Evolutionary conservation across 2,329 filamentous ascomycete genomes (phyloP).

Genomic region (Leptographium procerum): DNA sequence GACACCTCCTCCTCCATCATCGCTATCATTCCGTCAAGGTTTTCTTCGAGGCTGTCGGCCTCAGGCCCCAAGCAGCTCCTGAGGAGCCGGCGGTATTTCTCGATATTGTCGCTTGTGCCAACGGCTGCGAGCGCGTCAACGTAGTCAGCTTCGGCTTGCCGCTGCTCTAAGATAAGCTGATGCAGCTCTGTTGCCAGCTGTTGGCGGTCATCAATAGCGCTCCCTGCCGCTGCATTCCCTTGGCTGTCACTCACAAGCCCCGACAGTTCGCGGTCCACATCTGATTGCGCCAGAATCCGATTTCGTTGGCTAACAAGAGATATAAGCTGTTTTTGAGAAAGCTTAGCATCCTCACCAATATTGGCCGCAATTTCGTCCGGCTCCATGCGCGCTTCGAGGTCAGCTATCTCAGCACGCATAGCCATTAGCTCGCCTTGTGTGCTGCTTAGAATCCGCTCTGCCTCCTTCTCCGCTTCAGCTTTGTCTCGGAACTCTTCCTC

Average conservation of each 20-base stretch:
- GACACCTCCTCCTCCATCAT: slow-evolving; percentile 53
- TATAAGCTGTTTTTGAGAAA: slow-evolving; percentile 25
- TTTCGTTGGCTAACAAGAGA: slow-evolving; percentile 34
- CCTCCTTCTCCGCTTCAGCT: slow-evolving; percentile 56
- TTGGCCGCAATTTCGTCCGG: slow-evolving; percentile 41
- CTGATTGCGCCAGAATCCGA: slow-evolving; percentile 38
- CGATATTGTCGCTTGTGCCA: slow-evolving; percentile 61
- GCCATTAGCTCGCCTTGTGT: slow-evolving; percentile 56
- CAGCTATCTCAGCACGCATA: slow-evolving; percentile 46
- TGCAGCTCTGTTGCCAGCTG: slow-evolving; percentile 46
- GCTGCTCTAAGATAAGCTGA: slow-evolving; percentile 46
- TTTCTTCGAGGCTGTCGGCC: slow-evolving; percentile 58
- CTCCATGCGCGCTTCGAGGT: slow-evolving; percentile 44
- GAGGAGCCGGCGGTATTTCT: slow-evolving; percentile 60
- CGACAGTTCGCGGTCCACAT: slow-evolving; percentile 38
- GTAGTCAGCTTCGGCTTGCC: slow-evolving; percentile 53
- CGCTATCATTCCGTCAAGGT: slow-evolving; percentile 47
- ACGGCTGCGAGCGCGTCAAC: slow-evolving; percentile 56
- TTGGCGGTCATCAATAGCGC: slow-evolving; percentile 40
- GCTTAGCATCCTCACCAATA: slow-evolving; percentile 38
- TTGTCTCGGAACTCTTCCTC: slow-evolving; percentile 68
- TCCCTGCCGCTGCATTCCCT: slow-evolving; percentile 4
- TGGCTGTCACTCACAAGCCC: slow-evolving; percentile 36
- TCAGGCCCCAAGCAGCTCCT: slow-evolving; percentile 56
- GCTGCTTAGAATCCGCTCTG: slow-evolving; percentile 52